Base-by-base conservation (phyloP, 2,329 filamentous ascomycete genomes). In the Xylaria sp. region DNA sequence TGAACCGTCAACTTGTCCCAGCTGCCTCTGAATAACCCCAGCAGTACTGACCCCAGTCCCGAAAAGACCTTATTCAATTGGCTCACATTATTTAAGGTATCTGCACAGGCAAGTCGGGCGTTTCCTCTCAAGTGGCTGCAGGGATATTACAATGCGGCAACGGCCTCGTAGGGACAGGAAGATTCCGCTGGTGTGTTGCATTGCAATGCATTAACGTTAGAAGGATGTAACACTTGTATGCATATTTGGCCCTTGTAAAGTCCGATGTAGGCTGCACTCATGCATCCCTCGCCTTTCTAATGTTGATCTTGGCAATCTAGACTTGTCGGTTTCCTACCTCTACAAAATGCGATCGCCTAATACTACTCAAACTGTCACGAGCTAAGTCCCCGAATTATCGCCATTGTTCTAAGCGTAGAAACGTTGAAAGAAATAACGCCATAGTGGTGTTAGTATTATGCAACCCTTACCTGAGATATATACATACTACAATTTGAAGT, bases 131-230 rank as follows among this genome's bases (percentile, higher is more conserved):
- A 29, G 22, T 38, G 25, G 15, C 25, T 36, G 47, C 25, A 54
- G 13, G 31, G 51, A 39, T 25, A 49, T 5, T 20, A 27, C 27
- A 3, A 63, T 57, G 61, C 53, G 53, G 61, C 61, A 56, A 63
- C 45, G 47, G 31, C 17, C 42, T 54, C 29, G 27, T 55, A 33
- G 29, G 29, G 47, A 53, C n/a, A 6, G 22, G 31, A 10, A 55
- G 53, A 38, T 33, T 54, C 33, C 51, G 15, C 53, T 42, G 22
- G 36, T 17, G 22, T 36, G 38, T 55, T 42, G 38, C 36, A 29
- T 27, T 38, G 44, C 38, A 62, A 58, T 29, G 45, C 13, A 33
- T 39, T 62, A 39, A 62, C 53, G 58, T 62, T 45, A 51, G 29
- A 29, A 51, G 42, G 50, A 45, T 36, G 15, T 2, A 15, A 27